Base-by-base conservation (phyloP, 495 filamentous ascomycete species). In the Pseudotulostoma volvatum region DNA sequence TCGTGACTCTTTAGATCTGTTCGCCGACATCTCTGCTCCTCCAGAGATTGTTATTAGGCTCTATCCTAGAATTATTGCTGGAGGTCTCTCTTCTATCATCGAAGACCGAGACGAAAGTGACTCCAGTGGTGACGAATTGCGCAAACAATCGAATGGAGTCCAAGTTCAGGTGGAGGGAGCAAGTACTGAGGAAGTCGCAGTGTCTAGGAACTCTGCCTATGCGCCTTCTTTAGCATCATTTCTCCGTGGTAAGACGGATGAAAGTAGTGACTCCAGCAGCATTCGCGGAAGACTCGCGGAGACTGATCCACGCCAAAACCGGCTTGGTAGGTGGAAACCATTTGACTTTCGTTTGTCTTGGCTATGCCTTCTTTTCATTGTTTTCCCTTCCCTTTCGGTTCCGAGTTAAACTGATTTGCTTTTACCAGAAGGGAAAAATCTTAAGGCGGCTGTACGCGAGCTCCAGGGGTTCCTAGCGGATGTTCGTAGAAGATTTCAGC, bases 1-100 rank as follows among this genome's bases (percentile, higher is more conserved):
- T 48, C 71, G 77, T 23, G 79, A 92, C n/a, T 79, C 86, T 4
- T 63, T 99, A 53, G 86, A 93, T 43, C 61, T 96, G 9, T 96
- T 96, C 57, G 82, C 81, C 5, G 77, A 87, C 16, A 79, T 94
- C 2, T 73, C 81, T 35, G 87, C 90, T 0, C 81, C 92, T 7
- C 88, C 90, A 1, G 83, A 92, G 55, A 71, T 80, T 41, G 88
- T 95, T 1, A 79, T 99, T 43, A 73, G 70, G 36, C 57, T 96
- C 7, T 99, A 84, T 47, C 90, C 90, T 5, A 76, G 60, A 43
- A 64, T 74, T 14, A 87, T 99, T 41, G 82, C 87, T 3, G 90
- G 92, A 0, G 76, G 86, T 11, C 60, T 90, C 0, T 81, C 84
- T 0, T 63, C 52, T 43, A 39, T 63, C 9, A 67, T 64, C 39